Base-by-base conservation (phyloP, 352 stramenopile species). In the Stramenopiles sp. region DNA sequence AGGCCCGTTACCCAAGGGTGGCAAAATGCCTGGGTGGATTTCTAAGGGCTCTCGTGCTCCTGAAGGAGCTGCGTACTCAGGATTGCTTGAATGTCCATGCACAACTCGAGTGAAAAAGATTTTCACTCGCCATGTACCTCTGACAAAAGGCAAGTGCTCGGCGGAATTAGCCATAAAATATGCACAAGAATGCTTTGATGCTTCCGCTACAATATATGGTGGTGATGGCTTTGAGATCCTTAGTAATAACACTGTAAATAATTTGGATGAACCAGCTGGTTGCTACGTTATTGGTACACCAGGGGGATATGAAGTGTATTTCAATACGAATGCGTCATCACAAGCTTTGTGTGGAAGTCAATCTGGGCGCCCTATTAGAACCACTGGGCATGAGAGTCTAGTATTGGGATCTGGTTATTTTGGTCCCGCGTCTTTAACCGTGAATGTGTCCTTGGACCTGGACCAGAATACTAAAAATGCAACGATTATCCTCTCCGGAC, bases 71-170 rank as follows among this genome's bases (percentile, higher is more conserved):
- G 31, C 4, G 22, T 78, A 78, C 22, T 78, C 71, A 14, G 71
- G 71, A 8, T 33, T 78, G 30, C 31, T 78, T 31, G 71, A 78
- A 78, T 78, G 71, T 33, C 71, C 71, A 33, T 78, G 71, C 71
- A 78, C 71, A 33, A 33, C 30, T 33, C 71, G 71, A 4, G 31
- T 33, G 71, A 78, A 8, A 8, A 78, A 78, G 31, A 14, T 78
- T 14, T 78, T 78, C 8, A 33, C 30, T 33, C 4, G 71, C 8
- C 31, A 78, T 55, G 14, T 14, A 14, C 39, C 39, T 14, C 39
- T 4, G 14, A 55, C 39, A 55, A 4, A 55, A 55, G 39, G 39
- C 4, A 55, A 14, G 4, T 55, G 39, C 39, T 4, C 39, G 14
- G 39, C 39, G 14, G 4, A 4, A 14, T 14, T 14, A 14, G 4